Evolutionary conservation across 2,329 filamentous ascomycete genomes (phyloP), one percentile per base, ranked within the genome.

Genomic region (Knufia fluminis): DNA sequence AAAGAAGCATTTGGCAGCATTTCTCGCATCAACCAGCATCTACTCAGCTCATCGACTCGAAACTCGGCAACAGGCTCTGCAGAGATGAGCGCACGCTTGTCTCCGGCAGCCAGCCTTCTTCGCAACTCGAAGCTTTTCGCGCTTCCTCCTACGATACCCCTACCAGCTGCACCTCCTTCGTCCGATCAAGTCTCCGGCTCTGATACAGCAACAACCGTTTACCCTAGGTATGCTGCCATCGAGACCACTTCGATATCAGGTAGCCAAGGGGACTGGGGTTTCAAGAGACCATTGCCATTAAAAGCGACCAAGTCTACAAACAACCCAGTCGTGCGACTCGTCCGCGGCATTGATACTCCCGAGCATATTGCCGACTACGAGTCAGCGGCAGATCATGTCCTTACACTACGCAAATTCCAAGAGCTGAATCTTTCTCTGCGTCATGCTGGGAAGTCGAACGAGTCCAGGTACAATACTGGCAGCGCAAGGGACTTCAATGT

Each of bases 301-400:
- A 83, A 83, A 64, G 82, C 84, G 2, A 90, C 87, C 3, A 78
- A 80, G 17, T 79, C 79, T 48, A 81, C 80, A 4, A 80, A 82
- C 4, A 82, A 81, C n/a, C 86, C 89, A 8, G 73, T 86, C 44
- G 77, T 95, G 48, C 80, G 86, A 56, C 70, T 97, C 58, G 50
- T 50, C 48, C 82, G 80, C 60, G 77, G 84, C 52, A 76, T 94
- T 56, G 91, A 97, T 71, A 86, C 87, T 1, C 78, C 82, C 59
- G 89, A 96, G 68, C 85, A 89, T 64, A 77, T 96, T 58, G 95
- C 90, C 62, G 89, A 96, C 62, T 97, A 89, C 67, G 76, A 80
- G 55, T 89, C 86, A 32, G 85, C 89, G 0, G 78, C 83, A 50
- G 87, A 95, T 65, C 87, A 94, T 67, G 78, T 82, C 46, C 71